Evolutionary conservation across 495 filamentous ascomycete species (phyloP).

Genomic region (Tuber magnatum): DNA sequence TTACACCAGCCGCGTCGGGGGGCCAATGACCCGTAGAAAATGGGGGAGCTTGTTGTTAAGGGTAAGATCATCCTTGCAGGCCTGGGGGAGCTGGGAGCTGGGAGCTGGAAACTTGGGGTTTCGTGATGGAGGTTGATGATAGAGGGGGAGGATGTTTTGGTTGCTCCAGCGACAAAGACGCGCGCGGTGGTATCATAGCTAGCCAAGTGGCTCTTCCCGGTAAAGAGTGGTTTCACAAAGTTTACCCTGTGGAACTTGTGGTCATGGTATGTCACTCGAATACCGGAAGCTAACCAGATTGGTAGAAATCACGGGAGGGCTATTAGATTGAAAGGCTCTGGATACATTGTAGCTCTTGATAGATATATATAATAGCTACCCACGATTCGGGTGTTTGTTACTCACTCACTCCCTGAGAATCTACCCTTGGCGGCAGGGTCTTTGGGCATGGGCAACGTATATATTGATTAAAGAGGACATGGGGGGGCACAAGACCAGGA

Average conservation of each 20-base stretch:
- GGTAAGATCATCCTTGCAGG: background rate
- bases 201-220: background rate
- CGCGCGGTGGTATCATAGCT: background rate
- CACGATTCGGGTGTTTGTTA: background rate
- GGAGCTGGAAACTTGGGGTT: background rate
- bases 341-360: background rate
- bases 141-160: background rate
- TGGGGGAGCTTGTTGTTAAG: background rate
- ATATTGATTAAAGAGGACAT: background rate
- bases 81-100: constrained; percentile 1
- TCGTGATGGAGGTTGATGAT: background rate
- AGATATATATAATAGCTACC: background rate
- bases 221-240: background rate
- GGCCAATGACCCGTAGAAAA: background rate
- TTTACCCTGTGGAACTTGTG: background rate
- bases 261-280: background rate
- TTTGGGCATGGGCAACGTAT: background rate
- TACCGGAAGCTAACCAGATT: background rate
- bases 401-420: background rate
- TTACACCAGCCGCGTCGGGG: background rate
- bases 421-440: background rate
- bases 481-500: background rate
- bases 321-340: background rate
- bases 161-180: background rate
- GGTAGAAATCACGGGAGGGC: background rate